phyloP scores from a whole-genome alignment of 2,329 filamentous ascomycete genomes.

The Colletotrichum karsti region DNA sequence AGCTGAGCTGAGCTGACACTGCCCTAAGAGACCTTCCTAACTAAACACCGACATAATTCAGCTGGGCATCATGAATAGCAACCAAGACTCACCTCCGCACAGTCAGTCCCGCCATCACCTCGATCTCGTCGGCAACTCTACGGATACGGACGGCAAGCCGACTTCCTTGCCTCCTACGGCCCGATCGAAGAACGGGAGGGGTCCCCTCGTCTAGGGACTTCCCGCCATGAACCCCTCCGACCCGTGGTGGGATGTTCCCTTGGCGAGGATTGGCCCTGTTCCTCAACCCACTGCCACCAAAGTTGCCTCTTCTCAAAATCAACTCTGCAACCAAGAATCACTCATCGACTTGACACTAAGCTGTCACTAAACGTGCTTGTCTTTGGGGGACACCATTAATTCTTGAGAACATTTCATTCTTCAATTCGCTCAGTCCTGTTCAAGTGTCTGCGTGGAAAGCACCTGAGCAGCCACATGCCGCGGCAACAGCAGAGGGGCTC shows the following conservation, averaged over 20 bases:
- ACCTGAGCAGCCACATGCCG: too few species aligned
- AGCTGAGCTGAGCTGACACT: not conserved
- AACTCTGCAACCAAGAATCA: not conserved
- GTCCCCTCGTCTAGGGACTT: constrained; percentile 15
- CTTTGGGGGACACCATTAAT: too few species aligned
- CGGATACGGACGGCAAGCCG: too few species aligned
- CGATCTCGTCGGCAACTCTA: too few species aligned
- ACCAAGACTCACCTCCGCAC: too few species aligned
- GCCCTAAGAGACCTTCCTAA: not conserved
- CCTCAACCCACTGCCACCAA: not conserved
- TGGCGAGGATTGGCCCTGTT: constrained; percentile 13
- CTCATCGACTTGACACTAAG: too few species aligned
- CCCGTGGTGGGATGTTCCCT: constrained; percentile 5
- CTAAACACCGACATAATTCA: too few species aligned
- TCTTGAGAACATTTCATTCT: not conserved
- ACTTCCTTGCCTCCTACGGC: not conserved
- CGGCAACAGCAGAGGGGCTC: too few species aligned
- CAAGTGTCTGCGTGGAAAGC: not conserved
- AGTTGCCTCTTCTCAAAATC: not conserved
- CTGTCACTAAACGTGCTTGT: too few species aligned
- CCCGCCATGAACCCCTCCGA: constrained; percentile 16
- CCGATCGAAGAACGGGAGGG: constrained; percentile 15
- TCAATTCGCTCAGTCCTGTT: not conserved
- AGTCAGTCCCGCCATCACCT: too few species aligned
- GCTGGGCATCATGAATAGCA: too few species aligned